Base-by-base conservation (phyloP, 2,329 filamentous ascomycete genomes). In the Penicillium sp. region DNA sequence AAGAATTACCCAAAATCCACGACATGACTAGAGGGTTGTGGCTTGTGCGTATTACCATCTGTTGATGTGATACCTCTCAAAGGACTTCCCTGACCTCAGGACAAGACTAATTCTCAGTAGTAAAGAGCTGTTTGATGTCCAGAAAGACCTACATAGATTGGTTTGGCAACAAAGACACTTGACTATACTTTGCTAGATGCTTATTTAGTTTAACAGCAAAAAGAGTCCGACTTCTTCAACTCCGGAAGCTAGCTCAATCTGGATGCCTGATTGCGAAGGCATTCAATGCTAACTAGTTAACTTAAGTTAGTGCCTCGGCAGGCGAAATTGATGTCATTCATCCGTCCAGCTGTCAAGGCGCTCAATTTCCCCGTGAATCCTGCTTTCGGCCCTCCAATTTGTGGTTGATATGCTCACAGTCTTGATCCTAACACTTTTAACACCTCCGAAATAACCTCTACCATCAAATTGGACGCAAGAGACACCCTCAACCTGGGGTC, bases 301-400 rank as follows among this genome's bases (percentile, higher is more conserved):
- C n/a, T n/a, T n/a, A n/a, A n/a, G 25, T 55, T 45, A 15, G 12
- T 60, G 62, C 59, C 62, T 60, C 20, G 52, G 45, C 31, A 39
- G 51, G 38, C 50, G 54, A 54, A 61, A 55, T 63, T 64, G 62
- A 64, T 64, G 62, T 64, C 62, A 64, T 64, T 48, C 60, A 63
- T 59, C 51, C 53, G 48, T 50, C 49, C 52, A 57, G 48, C 34
- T 58, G 49, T 49, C 53, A 20, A 17, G 35, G 37, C 54, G n/a
- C 7, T 49, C 17, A 22, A 17, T 17, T 52, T 59, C n/a, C 41
- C 38, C 52, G 45, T 53, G 41, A 25, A 55, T 14, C 49, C 48
- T 47, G 38, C 48, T 31, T 28, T 22, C 31, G 8, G 25, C 22
- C 39, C 34, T 39, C 35, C 34, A 22, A 31, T 20, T 38, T 39